phyloP scores from a whole-genome alignment of 139 green algal species.

The Tetraselmis striata region DNA sequence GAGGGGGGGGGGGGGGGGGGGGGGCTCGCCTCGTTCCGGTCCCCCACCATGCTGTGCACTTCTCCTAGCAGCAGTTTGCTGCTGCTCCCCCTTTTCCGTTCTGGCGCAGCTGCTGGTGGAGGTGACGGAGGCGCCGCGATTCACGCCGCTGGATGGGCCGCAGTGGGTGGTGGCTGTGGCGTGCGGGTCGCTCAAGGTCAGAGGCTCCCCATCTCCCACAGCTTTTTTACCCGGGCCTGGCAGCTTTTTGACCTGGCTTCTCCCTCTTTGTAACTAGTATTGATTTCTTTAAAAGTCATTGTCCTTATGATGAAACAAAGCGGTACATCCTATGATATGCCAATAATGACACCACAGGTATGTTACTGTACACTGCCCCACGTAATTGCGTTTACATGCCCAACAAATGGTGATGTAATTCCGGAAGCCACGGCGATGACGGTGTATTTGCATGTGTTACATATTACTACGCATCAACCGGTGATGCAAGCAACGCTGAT shows the following conservation, averaged over 20 bases:
- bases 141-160: conserved; percentile 18
- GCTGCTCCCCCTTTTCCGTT: neutral
- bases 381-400: no score
- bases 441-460: no score
- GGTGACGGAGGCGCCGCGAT: neutral
- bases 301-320: neutral
- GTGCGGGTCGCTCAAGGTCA: conserved; percentile 61
- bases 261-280: neutral
- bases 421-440: no score
- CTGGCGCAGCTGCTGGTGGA: conserved; percentile 18
- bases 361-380: no score
- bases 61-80: neutral
- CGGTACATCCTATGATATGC: neutral
- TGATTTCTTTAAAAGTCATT: neutral
- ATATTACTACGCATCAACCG: neutral
- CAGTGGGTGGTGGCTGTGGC: conserved; percentile 52
- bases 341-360: neutral
- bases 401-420: no score
- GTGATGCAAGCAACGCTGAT: neutral
- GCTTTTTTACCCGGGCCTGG: neutral
- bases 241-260: neutral
- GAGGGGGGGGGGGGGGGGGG: conserved; percentile 1
- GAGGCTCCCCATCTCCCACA: neutral
- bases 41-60: neutral
- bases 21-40: no score